Base-by-base conservation (phyloP, 2,329 filamentous ascomycete genomes). In the Penicillium sp. region DNA sequence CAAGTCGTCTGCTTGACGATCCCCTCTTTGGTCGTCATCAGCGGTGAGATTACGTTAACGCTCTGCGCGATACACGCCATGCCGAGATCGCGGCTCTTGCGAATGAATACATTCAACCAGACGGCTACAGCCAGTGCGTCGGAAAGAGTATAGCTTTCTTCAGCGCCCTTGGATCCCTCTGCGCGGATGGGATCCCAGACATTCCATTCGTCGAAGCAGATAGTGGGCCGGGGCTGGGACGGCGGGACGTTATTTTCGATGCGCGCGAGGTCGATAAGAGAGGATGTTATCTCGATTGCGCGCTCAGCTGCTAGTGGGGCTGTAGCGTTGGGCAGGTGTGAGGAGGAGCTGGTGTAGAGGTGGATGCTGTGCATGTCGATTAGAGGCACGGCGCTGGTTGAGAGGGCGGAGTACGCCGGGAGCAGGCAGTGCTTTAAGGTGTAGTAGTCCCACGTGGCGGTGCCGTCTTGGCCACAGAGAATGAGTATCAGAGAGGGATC, bases 171-270 rank as follows among this genome's bases (percentile, higher is more conserved):
- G 61, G 87, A 83, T 14, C 88, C 88, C 0, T 86, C 86, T 0
- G 88, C 87, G 8, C 87, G 81, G 47, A 79, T 76, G 0, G 87
- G 86, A 61, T 90, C 87, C 88, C 88, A 92, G 8, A 91, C 87
- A 67, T 91, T 92, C 88, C 88, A 91, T 70, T 91, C 88, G 66
- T 92, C 88, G 66, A 91, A 91, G 76, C 88, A 91, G 67, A 92
- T 89, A 46, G 80, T 86, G 42, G 83, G 86, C 3, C 80, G 75
- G 4, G 81, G 80, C n/a, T 85, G 81, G 0, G 76, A 74, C 0
- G 79, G 72, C 0, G 85, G 79, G 0, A 74, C 66, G 7, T 64
- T 61, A 68, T 87, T 86, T 67, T 89, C 85, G 63, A 89, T 85
- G 30, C 85, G 79, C 0, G 88, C 88, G 1, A 91, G 80, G 66